Base-by-base conservation (phyloP, 2,329 filamentous ascomycete species). In the Cladosporium velox region DNA sequence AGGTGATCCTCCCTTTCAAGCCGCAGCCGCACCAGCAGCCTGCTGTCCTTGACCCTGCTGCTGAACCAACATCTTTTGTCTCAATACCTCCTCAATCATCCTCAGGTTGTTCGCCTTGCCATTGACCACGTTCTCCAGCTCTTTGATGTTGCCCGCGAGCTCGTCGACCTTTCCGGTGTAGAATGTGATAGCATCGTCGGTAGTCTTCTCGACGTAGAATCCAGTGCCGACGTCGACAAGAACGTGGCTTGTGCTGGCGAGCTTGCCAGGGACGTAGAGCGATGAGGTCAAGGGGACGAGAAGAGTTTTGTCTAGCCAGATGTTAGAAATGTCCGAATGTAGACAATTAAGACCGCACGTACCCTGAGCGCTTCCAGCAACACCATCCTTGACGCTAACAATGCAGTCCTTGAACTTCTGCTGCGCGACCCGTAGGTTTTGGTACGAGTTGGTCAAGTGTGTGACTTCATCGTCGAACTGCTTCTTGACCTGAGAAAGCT, bases 401-500 rank as follows among this genome's bases (percentile, higher is more conserved):
- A 97, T 85, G 74, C 95, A 99, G 76, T 98, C 94, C 65, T 87
- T 87, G 82, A 99, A 99, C 78, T 96, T 97, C 64, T 88, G 86
- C 78, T 98, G 95, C 2, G 95, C 95, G 62, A 90, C 89, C 70
- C 93, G 91, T 1, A 99, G 88, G 77, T 96, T 95, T 60, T 90
- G 86, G 82, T 96, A 97, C 11, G 95, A 98, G 66, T 84, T 87
- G 2, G 92, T 96, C 71, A 99, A 87, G 82, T 98, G 94, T 77
- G 97, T 92, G 70, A 99, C 90, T 81, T 99, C 95, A 75, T 95
- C 90, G 78, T 97, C 94, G 71, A 99, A 90, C 79, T 97, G 94
- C 79, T 95, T 93, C 84, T 99, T 97, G 72, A 99, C 90, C 73
- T 92, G 88, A 72, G 88, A 90, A 71, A 99, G 90, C 81, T 97